phyloP scores from a whole-genome alignment of 768 basidiomycete species.

The Myochromella boudieri region DNA sequence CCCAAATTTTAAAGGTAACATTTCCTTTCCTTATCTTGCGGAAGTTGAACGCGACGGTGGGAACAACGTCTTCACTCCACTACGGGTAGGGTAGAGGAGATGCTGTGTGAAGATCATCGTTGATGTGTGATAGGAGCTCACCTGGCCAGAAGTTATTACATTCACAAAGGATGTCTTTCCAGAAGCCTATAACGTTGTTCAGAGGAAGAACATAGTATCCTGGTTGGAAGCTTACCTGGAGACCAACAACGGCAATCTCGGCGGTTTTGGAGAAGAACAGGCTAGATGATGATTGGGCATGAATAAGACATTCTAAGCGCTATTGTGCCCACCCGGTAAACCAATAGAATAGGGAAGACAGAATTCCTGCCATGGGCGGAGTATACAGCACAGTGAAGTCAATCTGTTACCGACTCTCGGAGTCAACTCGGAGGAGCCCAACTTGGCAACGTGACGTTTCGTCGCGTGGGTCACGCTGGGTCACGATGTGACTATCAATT shows the following conservation, averaged over 20 bases:
- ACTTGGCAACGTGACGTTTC: not conserved
- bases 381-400: not conserved
- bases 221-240: slow-evolving; percentile 58
- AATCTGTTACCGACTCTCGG: too few relatives aligned
- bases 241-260: slow-evolving; percentile 88
- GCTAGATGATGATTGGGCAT: slow-evolving; percentile 30
- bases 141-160: slow-evolving; percentile 85
- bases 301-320: not conserved
- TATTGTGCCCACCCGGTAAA: slow-evolving; percentile 36
- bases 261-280: slow-evolving; percentile 87
- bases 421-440: not conserved
- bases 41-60: slow-evolving; percentile 92
- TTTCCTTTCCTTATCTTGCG: slow-evolving; percentile 87
- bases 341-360: slow-evolving; percentile 45
- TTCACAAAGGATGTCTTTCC: slow-evolving; percentile 96
- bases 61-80: slow-evolving; percentile 97
- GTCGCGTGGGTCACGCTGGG: too few relatives aligned
- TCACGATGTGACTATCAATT: not conserved
- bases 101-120: slow-evolving; percentile 1
- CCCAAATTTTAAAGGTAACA: slow-evolving; percentile 92
- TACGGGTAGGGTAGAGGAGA: slow-evolving; percentile 26
- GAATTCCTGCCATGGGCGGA: slow-evolving; percentile 37
- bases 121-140: slow-evolving; percentile 26
- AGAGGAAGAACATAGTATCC: not conserved
- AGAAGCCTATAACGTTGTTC: slow-evolving; percentile 59